phyloP scores from a whole-genome alignment of 371 early-diverging fungal genomes.

The Zychaea mexicana region DNA sequence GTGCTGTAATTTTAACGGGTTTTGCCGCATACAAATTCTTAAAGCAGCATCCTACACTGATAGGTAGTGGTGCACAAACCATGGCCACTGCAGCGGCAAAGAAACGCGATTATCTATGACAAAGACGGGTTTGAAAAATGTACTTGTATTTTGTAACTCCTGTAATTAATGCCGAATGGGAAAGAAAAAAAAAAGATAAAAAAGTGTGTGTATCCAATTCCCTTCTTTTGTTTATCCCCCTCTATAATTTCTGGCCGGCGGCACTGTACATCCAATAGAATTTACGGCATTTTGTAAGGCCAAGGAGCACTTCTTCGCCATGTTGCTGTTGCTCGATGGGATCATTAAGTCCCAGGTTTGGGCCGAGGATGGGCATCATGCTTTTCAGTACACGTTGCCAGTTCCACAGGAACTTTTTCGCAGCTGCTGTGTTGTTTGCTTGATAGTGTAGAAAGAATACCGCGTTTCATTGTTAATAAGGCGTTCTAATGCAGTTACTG shows the following conservation, averaged over 20 bases:
- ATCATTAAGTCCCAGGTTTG: slow-evolving; percentile 11
- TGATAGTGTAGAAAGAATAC: not conserved
- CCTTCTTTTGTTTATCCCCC: too few relatives aligned
- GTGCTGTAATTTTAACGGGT: slow-evolving; percentile 43
- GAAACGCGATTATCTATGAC: slow-evolving; percentile 25
- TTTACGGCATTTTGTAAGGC: not conserved
- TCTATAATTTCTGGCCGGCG: slow-evolving; percentile 4
- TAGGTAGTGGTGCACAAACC: slow-evolving; percentile 18
- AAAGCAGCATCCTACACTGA: slow-evolving; percentile 32
- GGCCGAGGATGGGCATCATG: slow-evolving; percentile 15
- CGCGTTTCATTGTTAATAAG: too few relatives aligned
- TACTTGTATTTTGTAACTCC: slow-evolving; percentile 15
- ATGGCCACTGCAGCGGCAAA: slow-evolving; percentile 21
- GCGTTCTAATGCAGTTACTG: too few relatives aligned
- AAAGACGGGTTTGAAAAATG: slow-evolving; percentile 3
- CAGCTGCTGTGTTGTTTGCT: slow-evolving; percentile 16
- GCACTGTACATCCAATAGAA: slow-evolving; percentile 6
- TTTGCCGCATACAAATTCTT: slow-evolving; percentile 45
- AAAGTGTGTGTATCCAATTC: slow-evolving; percentile 1
- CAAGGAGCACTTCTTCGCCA: not conserved
- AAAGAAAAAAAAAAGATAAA: not conserved
- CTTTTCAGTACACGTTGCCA: slow-evolving; percentile 20
- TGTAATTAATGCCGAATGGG: slow-evolving; percentile 10
- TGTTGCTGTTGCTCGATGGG: not conserved
- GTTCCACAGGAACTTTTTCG: slow-evolving; percentile 27